Percentiles rank a stretch among this genome's conserved stretches.
Evolutionary conservation across 2,329 filamentous ascomycete species (phyloP).

Genomic region (Pseudocercospora cruenta): DNA sequence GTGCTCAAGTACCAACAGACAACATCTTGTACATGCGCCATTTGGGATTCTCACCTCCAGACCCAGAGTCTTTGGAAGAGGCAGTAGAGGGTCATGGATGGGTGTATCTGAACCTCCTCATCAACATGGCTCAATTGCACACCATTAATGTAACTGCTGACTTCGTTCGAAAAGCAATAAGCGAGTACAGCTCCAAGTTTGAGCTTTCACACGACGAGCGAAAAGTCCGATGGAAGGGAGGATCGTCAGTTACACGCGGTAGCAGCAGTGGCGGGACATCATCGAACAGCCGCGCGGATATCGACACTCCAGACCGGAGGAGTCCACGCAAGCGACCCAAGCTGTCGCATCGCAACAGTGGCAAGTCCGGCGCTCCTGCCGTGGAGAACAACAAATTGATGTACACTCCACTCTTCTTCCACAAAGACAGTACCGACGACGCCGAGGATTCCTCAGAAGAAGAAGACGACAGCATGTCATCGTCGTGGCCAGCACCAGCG

Average conservation of each 20-base stretch:
- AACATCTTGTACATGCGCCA: constrained; percentile 81
- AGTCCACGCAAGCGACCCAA: constrained; percentile 38
- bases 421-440: constrained; percentile 47
- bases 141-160: constrained; percentile 80
- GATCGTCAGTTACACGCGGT: constrained; percentile 61
- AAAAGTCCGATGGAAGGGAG: constrained; percentile 79
- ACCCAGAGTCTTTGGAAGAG: constrained; percentile 54
- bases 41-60: constrained; percentile 67
- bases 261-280: constrained; percentile 59
- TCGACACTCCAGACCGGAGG: constrained; percentile 25
- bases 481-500: constrained; percentile 32
- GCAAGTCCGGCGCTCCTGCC: constrained; percentile 14
- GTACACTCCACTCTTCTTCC: constrained; percentile 55
- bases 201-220: constrained; percentile 77
- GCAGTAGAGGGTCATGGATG: constrained; percentile 72
- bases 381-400: constrained; percentile 42
- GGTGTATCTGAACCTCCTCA: constrained; percentile 80
- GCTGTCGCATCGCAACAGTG: constrained; percentile 28
- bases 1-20: constrained; percentile 73
- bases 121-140: constrained; percentile 81
- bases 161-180: constrained; percentile 74
- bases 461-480: constrained; percentile 40
- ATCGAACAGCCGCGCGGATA: constrained; percentile 24
- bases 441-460: constrained; percentile 42
- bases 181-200: constrained; percentile 72